Percentiles rank a stretch among this genome's conserved stretches.
Evolutionary conservation across 2,329 filamentous ascomycete species (phyloP).

Genomic region (Aspergillus transmontanensis): DNA sequence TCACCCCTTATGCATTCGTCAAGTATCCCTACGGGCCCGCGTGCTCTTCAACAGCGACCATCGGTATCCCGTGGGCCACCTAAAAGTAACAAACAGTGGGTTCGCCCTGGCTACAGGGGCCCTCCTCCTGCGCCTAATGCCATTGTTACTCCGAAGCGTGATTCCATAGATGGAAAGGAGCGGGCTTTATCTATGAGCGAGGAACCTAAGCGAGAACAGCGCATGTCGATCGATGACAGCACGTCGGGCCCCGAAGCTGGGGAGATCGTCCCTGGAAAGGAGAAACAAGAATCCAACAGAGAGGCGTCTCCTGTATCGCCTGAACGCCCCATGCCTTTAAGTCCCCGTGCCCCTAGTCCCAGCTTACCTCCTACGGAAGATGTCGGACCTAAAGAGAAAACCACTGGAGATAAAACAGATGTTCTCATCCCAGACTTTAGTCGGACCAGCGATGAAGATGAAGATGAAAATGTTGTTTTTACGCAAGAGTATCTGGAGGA

Average conservation of each 20-base stretch:
- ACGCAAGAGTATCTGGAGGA: slow-evolving; percentile 52
- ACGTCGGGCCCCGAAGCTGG: slow-evolving; percentile 18
- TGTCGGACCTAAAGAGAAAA: neutral
- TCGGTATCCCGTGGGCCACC: slow-evolving; percentile 32
- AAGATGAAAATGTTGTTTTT: slow-evolving; percentile 48
- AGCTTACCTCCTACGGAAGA: slow-evolving; percentile 9
- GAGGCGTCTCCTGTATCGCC: neutral
- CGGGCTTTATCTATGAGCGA: slow-evolving; percentile 21
- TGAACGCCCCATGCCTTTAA: slow-evolving; percentile 3
- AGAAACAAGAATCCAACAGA: slow-evolving; percentile 8
- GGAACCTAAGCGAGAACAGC: slow-evolving; percentile 20
- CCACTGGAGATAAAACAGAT: slow-evolving; percentile 13
- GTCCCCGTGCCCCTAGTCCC: slow-evolving; percentile 4
- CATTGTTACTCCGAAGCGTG: slow-evolving; percentile 31
- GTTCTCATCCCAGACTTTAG: slow-evolving; percentile 37
- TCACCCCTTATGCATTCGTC: slow-evolving; percentile 41
- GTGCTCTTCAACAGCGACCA: slow-evolving; percentile 41
- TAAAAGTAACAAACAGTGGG: slow-evolving; percentile 44
- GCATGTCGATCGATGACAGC: slow-evolving; percentile 16
- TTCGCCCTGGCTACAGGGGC: slow-evolving; percentile 38
- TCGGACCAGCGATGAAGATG: slow-evolving; percentile 46
- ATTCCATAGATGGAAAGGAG: slow-evolving; percentile 34
- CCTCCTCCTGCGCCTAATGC: slow-evolving; percentile 23
- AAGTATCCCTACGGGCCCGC: slow-evolving; percentile 45
- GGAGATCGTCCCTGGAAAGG: slow-evolving; percentile 17